A percentile compares a stretch with the other conserved stretches of the same genome.
Conservation (phyloP, 2,329 filamentous ascomycete genomes). For the Claviceps sp. region DNA sequence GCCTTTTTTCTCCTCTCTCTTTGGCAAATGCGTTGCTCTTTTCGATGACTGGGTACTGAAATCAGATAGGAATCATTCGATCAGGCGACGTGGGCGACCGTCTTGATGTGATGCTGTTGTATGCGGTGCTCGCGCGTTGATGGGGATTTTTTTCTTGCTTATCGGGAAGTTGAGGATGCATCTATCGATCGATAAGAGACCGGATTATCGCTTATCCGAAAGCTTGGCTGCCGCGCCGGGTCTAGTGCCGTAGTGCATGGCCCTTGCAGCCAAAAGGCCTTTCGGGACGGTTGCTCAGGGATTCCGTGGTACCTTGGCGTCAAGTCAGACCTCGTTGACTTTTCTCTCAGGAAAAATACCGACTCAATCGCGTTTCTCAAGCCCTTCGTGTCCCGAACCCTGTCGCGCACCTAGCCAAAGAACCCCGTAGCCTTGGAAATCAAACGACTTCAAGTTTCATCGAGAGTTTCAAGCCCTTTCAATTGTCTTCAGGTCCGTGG, state of each 20-base stretch:
- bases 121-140: conserved; percentile 6
- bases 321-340: neutral
- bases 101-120: neutral
- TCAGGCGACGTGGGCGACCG: neutral
- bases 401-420: neutral
- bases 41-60: too few relatives aligned
- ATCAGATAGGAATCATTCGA: neutral
- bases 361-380: neutral
- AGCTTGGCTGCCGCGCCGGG: neutral
- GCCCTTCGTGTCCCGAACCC: neutral
- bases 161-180: conserved; percentile 11
- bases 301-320: neutral
- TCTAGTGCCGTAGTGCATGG: neutral
- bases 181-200: conserved; percentile 14
- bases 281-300: too few relatives aligned
- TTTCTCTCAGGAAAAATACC: neutral
- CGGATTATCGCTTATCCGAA: conserved; percentile 19
- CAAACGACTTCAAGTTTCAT: neutral
- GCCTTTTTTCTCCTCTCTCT: too few relatives aligned
- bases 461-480: neutral
- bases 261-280: neutral
- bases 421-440: neutral
- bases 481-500: neutral
- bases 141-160: conserved; percentile 13
- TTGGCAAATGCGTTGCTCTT: too few relatives aligned